Conservation (phyloP, 306 rosid species). For the Vigna unguiculata region DNA sequence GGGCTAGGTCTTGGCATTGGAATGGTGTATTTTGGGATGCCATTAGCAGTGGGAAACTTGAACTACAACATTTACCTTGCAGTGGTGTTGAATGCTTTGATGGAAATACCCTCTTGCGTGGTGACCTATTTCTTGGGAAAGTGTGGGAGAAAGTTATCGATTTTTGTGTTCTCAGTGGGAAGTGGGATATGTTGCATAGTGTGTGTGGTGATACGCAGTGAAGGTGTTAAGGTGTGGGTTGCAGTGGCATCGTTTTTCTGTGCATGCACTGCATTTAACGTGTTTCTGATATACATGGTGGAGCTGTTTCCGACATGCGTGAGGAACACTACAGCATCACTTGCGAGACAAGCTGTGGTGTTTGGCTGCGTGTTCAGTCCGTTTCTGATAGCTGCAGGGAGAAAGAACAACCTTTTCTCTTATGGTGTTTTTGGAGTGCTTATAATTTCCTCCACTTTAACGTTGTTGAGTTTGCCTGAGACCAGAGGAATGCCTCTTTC, state of each 20-base stretch:
- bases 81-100: conserved; percentile 48
- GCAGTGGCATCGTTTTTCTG: conserved; percentile 51
- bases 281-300: conserved; percentile 47
- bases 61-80: conserved; percentile 50
- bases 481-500: conserved; percentile 41
- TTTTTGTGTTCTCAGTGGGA: conserved; percentile 5
- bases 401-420: conserved; percentile 38
- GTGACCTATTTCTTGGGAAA: conserved; percentile 40
- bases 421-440: conserved; percentile 42
- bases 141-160: conserved; percentile 26
- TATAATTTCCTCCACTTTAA: conserved; percentile 27
- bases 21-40: conserved; percentile 59
- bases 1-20: conserved; percentile 48
- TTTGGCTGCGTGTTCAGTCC: conserved; percentile 46
- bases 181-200: conserved; percentile 47
- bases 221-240: conserved; percentile 31
- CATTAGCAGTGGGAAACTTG: conserved; percentile 54
- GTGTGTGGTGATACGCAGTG: conserved; percentile 4
- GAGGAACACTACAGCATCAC: conserved; percentile 54
- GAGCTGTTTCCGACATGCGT: conserved; percentile 62
- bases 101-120: conserved; percentile 49
- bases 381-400: conserved; percentile 44
- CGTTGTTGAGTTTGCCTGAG: conserved; percentile 40
- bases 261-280: conserved; percentile 38
- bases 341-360: conserved; percentile 50